Conservation (phyloP, 495 filamentous ascomycete genomes). For the Halenospora varia region DNA sequence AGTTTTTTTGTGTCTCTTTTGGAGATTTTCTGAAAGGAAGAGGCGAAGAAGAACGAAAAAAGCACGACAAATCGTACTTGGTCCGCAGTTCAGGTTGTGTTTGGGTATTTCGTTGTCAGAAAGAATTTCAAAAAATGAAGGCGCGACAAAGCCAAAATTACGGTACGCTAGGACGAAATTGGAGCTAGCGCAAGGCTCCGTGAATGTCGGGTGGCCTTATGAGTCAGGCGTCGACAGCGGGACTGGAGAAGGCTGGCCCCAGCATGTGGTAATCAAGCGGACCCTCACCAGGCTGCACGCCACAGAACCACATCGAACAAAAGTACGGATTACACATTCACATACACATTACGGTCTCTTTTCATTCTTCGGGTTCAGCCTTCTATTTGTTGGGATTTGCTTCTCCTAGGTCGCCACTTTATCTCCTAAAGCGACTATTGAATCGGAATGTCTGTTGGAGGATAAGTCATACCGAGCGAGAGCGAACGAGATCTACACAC, state of each 20-base stretch:
- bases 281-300: not conserved
- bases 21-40: constrained; percentile 44
- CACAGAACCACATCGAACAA: constrained; percentile 12
- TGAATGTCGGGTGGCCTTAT: no score
- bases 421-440: no score
- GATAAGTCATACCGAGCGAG: constrained; percentile 9
- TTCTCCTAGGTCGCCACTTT: no score
- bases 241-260: no score
- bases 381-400: no score
- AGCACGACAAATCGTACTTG: constrained; percentile 30
- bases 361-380: not conserved
- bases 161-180: not conserved
- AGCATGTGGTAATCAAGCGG: no score
- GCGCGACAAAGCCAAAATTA: constrained; percentile 9
- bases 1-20: constrained; percentile 52
- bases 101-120: constrained; percentile 23
- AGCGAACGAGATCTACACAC: not conserved
- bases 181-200: not conserved
- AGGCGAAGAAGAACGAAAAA: constrained; percentile 38
- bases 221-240: no score
- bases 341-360: not conserved
- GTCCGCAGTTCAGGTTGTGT: constrained; percentile 17
- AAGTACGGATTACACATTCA: not conserved
- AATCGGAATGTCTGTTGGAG: constrained; percentile 16
- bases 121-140: constrained; percentile 8